Percentiles rank a stretch among this genome's conserved stretches.
Evolutionary conservation across 768 basidiomycete species (phyloP).

Genomic region (Lanmaoa rubissima): DNA sequence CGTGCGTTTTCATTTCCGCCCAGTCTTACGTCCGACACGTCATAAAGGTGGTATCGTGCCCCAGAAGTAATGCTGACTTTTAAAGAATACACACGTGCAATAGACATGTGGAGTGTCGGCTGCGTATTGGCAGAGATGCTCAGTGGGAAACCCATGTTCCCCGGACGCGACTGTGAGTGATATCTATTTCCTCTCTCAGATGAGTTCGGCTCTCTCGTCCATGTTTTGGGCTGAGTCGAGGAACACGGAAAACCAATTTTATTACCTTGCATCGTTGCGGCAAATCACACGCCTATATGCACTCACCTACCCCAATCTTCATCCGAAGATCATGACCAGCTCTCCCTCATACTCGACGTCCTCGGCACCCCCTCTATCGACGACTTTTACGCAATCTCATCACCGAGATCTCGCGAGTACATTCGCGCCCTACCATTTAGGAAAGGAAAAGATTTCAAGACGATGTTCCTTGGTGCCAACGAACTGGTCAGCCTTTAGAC

Average conservation of each 20-base stretch:
- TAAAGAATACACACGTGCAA: constrained; percentile 89
- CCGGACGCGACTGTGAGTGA: constrained; percentile 80
- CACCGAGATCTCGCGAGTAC: constrained; percentile 76
- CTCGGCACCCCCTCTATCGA: constrained; percentile 89
- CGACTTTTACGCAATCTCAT: constrained; percentile 92
- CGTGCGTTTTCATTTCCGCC: neutral
- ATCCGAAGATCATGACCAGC: constrained; percentile 81
- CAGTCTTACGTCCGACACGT: neutral
- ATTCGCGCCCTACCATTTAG: constrained; percentile 87
- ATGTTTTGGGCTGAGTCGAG: neutral
- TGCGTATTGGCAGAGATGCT: constrained; percentile 92
- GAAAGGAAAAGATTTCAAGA: constrained; percentile 67
- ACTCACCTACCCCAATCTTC: neutral
- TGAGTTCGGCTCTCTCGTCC: neutral
- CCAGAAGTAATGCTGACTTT: constrained; percentile 99
- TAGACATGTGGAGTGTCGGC: constrained; percentile 86
- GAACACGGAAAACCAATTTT: neutral
- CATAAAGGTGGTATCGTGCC: constrained; percentile 86
- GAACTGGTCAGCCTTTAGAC: constrained; percentile 43
- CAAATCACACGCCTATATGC: neutral
- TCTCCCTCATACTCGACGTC: constrained; percentile 91
- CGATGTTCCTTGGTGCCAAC: constrained; percentile 75
- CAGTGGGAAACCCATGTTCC: constrained; percentile 88
- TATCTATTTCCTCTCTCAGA: neutral
- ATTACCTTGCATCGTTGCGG: neutral